Base-by-base conservation (phyloP, 1,284 basidiomycete species). In the Malassezia yamatoensis region DNA sequence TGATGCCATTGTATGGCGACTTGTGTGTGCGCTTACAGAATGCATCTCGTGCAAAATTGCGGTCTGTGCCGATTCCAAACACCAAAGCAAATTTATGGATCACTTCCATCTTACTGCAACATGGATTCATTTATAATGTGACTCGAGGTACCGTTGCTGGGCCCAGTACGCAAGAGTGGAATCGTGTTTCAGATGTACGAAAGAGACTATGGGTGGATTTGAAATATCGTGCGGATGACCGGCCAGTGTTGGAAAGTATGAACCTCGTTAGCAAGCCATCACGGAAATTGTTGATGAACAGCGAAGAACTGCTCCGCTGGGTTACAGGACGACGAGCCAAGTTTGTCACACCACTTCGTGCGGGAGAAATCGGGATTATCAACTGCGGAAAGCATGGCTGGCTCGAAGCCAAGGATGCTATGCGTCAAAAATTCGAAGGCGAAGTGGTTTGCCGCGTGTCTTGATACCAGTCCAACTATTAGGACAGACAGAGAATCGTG, bases 351-450 rank as follows among this genome's bases (percentile, higher is more conserved):
- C 60, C 86, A 80, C 40, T 85, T 83, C 76, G 83, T 78, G 81
- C 91, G 79, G 88, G 89, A 20, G 90, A 91, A 77, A 83, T 91
- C 67, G 87, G 85, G 7, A 82, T 90, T 35, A 82, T 91, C 32
- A 81, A 79, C 69, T 69, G 68, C 36, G 88, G 85, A 45, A 80
- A 79, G 65, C 79, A 79, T 16, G 72, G 68, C 0, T 77, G 74
- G 68, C 66, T 75, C 46, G 77, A 78, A 61, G 76, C 72, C 6
- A 65, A 76, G 46, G 77, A 78, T 53, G 77, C 77, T 10, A 74
- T 77, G 40, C 64, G 69, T 51, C 58, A 68, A 39, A 72, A 73
- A 5, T 54, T 73, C 11, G 68, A 73, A 4, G 77, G 77, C 0
- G 76, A 78, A 54, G 74, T 78, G 3, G 70, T 78, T 8, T 76